Evolutionary conservation across 768 basidiomycete species (phyloP).

Genomic region (Mycena galopus): DNA sequence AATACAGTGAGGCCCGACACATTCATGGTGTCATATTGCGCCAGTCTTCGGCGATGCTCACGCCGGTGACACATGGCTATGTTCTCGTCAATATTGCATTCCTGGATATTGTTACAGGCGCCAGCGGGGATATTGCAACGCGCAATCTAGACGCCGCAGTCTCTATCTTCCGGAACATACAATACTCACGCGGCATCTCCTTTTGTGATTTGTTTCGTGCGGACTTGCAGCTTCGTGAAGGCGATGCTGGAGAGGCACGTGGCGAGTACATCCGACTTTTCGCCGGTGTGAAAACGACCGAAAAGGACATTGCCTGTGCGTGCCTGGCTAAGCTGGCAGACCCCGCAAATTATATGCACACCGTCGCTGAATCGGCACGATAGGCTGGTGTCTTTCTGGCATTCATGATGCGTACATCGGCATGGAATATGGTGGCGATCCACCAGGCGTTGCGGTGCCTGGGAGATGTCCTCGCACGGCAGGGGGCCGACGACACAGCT

Average conservation of each 20-base stretch:
- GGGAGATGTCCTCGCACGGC: conserved; percentile 9
- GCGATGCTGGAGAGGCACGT: background rate
- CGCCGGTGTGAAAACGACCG: background rate
- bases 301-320: background rate
- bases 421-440: background rate
- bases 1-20: conserved; percentile 1
- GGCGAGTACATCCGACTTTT: background rate
- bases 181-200: conserved; percentile 1
- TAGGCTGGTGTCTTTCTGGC: background rate
- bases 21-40: background rate
- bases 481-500: too few relatives aligned
- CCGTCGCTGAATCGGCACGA: background rate
- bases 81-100: too few relatives aligned
- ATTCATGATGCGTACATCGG: background rate
- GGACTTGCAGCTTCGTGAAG: conserved; percentile 5
- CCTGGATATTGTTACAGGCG: background rate
- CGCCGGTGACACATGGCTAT: background rate
- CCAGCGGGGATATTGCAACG: background rate
- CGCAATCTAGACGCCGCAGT: background rate
- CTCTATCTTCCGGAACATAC: background rate
- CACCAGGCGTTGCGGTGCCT: conserved; percentile 3
- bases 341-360: background rate
- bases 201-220: background rate
- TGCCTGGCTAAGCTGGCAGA: background rate
- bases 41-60: background rate